Evolutionary conservation across 2,329 filamentous ascomycete species (phyloP), one percentile per base, ranked within the genome.

Genomic region (Xylogone sp.): DNA sequence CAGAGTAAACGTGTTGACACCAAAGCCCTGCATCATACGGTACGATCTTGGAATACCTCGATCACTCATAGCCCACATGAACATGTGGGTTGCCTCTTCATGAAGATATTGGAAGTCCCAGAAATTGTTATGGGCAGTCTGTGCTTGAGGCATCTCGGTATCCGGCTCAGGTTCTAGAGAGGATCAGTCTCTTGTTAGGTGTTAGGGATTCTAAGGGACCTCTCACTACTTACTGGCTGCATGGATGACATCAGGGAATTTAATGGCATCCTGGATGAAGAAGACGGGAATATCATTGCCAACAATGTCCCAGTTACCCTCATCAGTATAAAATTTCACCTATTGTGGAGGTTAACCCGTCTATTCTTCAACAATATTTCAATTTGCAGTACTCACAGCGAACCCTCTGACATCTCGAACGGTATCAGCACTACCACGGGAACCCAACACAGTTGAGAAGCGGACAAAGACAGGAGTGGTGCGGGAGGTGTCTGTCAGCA

Each of bases 21-120:
- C 88, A 52, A 92, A 93, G 0, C 88, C 88, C 59, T 93, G 87
- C 86, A 93, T 91, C 87, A 91, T 91, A 21, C 88, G 83, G 69
- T 78, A 91, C 0, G 85, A 89, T 2, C 86, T 79, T 1, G 88
- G 88, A 51, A 90, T 90, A 0, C 77, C 76, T 22, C 87, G 78
- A 64, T 91, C 88, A 8, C 82, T 87, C 84, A 90, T 88, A 24
- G 83, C 73, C 87, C 88, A 92, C 75, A 88, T 82, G 59, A 81
- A 87, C 85, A 90, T 90, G 66, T 91, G 87, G 0, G 86, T 89
- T 0, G 86, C 79, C 65, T 93, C 87, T 0, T 81, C 73, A 60
- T 90, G 83, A 55, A 85, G 68, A 56, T 74, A 84, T 42, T 80
- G 74, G 59, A 90, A 90, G 62, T 91, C 87, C 86, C 86, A 90